Conservation (phyloP, 768 basidiomycete species). For the Leucosporidium creatinivorum region DNA sequence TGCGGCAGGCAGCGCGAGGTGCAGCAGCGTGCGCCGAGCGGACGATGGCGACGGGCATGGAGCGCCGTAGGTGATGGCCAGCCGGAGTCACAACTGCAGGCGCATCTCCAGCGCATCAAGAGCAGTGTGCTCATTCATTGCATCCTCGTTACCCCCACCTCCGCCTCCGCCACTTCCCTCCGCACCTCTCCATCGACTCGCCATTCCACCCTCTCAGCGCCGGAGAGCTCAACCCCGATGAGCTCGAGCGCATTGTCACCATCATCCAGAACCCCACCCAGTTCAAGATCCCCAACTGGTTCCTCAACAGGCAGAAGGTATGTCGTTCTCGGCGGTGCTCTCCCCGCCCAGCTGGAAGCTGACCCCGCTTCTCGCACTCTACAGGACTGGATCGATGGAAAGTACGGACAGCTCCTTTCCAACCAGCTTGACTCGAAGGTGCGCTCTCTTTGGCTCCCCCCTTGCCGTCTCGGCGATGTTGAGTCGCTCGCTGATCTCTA, state of each 20-base stretch:
- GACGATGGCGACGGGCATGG: background rate
- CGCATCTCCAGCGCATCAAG: too few species aligned
- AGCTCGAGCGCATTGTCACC: conserved; percentile 95
- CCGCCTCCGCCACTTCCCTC: background rate
- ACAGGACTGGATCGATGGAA: conserved; percentile 85
- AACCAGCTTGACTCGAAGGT: conserved; percentile 96
- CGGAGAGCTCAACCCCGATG: conserved; percentile 98
- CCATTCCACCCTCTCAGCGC: conserved; percentile 53
- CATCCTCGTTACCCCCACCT: too few species aligned
- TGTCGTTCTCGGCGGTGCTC: background rate
- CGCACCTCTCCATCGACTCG: background rate
- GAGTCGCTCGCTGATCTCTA: background rate
- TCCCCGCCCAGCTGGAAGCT: background rate
- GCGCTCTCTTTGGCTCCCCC: conserved; percentile 4
- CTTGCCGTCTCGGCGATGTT: background rate
- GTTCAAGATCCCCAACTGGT: conserved; percentile 99
- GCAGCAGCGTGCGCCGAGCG: too few species aligned
- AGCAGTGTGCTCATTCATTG: too few species aligned
- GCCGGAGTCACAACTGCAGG: too few species aligned
- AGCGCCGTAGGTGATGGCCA: too few species aligned
- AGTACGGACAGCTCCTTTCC: conserved; percentile 88
- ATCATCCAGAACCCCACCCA: conserved; percentile 99
- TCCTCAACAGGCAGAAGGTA: conserved; percentile 91
- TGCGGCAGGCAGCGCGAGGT: background rate
- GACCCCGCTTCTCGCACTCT: background rate